phyloP scores from a whole-genome alignment of 2,329 filamentous ascomycete species.

The Rhynchosporium agropyri region DNA sequence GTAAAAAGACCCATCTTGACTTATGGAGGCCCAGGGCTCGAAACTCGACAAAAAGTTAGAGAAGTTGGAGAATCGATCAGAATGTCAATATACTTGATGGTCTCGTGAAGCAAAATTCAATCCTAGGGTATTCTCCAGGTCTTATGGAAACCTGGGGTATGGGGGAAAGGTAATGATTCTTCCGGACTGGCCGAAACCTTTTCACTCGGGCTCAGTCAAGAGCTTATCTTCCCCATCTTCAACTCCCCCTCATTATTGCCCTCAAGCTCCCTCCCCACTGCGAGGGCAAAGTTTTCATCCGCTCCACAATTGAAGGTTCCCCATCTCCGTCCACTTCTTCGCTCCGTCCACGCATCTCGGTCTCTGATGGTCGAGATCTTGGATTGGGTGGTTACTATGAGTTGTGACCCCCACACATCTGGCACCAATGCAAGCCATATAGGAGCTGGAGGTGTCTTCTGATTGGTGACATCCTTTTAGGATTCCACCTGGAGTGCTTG shows the following conservation, averaged over 20 bases:
- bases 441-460: no score
- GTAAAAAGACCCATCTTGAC: conserved; percentile 48
- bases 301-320: conserved; percentile 19
- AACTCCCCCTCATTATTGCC: neutral
- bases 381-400: neutral
- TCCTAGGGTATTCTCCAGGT: conserved; percentile 14
- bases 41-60: conserved; percentile 4
- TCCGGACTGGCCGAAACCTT: conserved; percentile 15
- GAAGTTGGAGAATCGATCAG: neutral
- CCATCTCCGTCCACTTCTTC: neutral
- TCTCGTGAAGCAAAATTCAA: conserved; percentile 17
- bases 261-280: conserved; percentile 12
- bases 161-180: conserved; percentile 23
- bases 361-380: conserved; percentile 11
- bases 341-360: neutral
- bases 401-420: neutral
- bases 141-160: conserved; percentile 26
- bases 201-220: neutral
- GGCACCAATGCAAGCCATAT: neutral
- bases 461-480: no score
- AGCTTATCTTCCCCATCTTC: conserved; percentile 5
- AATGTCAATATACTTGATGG: conserved; percentile 16
- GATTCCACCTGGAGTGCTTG: neutral
- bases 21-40: neutral
- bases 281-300: conserved; percentile 28